Base-by-base conservation (phyloP, 169 alveolate genomes). In the Theileria parva region DNA sequence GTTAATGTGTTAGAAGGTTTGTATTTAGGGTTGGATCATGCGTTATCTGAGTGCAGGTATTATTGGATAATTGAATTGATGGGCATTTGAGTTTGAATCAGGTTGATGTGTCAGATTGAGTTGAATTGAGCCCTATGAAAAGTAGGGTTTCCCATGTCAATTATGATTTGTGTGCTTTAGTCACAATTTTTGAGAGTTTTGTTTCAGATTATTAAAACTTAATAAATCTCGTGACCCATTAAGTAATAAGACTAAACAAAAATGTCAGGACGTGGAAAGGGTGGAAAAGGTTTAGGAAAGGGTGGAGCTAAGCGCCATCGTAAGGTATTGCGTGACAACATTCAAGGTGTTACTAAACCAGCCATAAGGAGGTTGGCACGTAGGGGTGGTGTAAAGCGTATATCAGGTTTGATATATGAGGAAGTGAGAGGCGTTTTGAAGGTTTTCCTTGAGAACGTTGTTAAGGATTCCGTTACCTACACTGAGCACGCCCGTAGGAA, bases 321-420 rank as follows among this genome's bases (percentile, higher is more conserved):
- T 86, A 97, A 96, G 93, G 96, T 98, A 44, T 92, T 95, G 84
- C 97, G 98, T 89, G 99, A 97, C 79, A 96, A 97, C 89, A 97
- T 97, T 90, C 98, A 97, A 94, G 99, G 99, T 86, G 97, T 98
- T 91, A 98, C 99, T 79, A 98, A 98, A 95, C 99, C 99, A 61
- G 99, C 99, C 55, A 98, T 98, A 91, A 96, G 99, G 85, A 97
- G 99, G 91, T 93, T 98, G 81, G 99, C 99, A 65, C 97, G 99
- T 83, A 97, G 99, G 93, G 99, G 99, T 85, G 99, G 99, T 76
- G 99, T 98, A 61, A 98, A 98, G 94, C 98, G 99, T 94, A 98
- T 98, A 77, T 95, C 99, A 48, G 98, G 99, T 80, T 93, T 97
- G 89, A 97, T 98, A 85, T 98, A 98, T 93, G 99, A 97, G 90